Evolutionary conservation across 768 basidiomycete genomes (phyloP), one percentile per base, ranked within the genome.

Genomic region (Pleurotus ostreatus): DNA sequence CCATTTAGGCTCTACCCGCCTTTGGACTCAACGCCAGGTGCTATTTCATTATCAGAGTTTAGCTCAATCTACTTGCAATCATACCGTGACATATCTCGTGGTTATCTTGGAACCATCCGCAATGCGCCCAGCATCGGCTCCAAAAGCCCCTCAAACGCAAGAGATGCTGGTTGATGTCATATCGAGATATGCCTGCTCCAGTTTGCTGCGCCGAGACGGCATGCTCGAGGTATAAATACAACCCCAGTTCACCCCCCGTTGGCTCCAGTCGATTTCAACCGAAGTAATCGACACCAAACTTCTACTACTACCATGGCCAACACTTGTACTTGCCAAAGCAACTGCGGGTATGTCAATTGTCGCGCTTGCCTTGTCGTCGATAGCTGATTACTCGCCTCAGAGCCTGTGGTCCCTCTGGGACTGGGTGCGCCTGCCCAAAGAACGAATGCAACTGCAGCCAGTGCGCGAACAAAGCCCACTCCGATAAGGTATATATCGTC

Each of bases 381-480:
- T 8, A 15, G 43, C 40, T 30, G n/a, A 9, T 20, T 7, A 8
- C 25, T 22, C 4, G 5, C 18, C 49, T 1, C 55, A 75, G 74
- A 30, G 58, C 68, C 47, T 75, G 74, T 59, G 74, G 73, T 9
- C 67, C 71, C n/a, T 49, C 63, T 22, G 71, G 72, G 57, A 70
- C 69, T 13, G 73, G 72, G 16, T 74, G 74, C 51, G 56, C 69
- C 1, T 76, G 74, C 63, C 54, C 65, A 1, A 67, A 71, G 64
- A 68, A 63, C 25, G 65, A 70, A 51, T 76, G 74, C 59, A 62
- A 69, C 47, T 76, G 74, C 57, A 62, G 63, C 15, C 60, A 71
- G 43, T 76, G 74, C 59, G 48, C 55, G 5, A 76, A 76, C 57
- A 76, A 76, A 61, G 63, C 61, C 4, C 74, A 74, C 56, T 70